Percentiles rank a stretch among this genome's conserved stretches.
These are phyloP conservation scores for Botrytis pseudocinerea DNA, from an alignment of 2,329 filamentous ascomycete genomes.

Conservation along the genomic window DNA sequence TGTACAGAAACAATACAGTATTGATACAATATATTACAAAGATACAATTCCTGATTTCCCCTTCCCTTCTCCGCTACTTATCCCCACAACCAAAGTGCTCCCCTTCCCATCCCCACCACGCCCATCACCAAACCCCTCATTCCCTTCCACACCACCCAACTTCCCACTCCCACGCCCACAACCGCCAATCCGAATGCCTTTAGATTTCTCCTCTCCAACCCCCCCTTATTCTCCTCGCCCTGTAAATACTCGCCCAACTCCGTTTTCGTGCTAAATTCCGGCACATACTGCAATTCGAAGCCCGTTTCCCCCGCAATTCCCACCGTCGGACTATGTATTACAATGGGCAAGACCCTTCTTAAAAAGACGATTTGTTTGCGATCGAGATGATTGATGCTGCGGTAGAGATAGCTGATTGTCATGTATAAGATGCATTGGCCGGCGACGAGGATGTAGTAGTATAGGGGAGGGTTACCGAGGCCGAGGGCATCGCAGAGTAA, in stretches of 20 bases:
- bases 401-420: constrained; percentile 45
- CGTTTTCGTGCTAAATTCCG: constrained; percentile 49
- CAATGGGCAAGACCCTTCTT: not conserved
- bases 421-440: constrained; percentile 38
- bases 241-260: constrained; percentile 39
- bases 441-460: constrained; percentile 35
- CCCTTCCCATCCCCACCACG: not conserved
- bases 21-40: not conserved
- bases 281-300: constrained; percentile 73
- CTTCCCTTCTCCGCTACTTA: not conserved
- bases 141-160: not conserved
- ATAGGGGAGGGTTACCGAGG: constrained; percentile 30
- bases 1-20: not conserved
- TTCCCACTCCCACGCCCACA: constrained; percentile 34
- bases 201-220: constrained; percentile 51
- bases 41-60: not conserved
- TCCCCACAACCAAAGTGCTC: not conserved
- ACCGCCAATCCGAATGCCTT: constrained; percentile 47
- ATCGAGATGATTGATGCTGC: constrained; percentile 50
- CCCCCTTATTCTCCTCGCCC: constrained; percentile 36
- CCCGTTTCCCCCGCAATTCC: constrained; percentile 62
- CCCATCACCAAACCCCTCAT: not conserved
- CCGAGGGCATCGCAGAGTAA: constrained; percentile 60
- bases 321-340: constrained; percentile 10
- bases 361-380: constrained; percentile 50